These are phyloP conservation scores for Torulaspora indica DNA, from an alignment of 805 yeast genomes.

Conservation along the genomic window DNA sequence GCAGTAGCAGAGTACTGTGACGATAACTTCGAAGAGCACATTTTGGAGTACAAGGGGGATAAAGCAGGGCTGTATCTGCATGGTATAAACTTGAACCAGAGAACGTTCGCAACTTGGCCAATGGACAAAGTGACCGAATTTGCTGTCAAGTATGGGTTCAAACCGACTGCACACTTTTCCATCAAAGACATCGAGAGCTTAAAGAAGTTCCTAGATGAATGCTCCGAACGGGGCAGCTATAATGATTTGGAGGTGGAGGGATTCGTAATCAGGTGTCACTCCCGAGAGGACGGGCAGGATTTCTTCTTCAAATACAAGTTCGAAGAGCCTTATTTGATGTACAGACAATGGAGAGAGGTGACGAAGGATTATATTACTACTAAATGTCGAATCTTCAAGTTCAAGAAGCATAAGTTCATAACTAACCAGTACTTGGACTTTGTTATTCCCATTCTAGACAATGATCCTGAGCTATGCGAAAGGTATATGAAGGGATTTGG, in stretches of 20 bases:
- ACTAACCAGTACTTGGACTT: constrained; percentile 67
- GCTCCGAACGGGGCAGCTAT: constrained; percentile 65
- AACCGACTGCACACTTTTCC: constrained; percentile 45
- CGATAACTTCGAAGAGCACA: constrained; percentile 90
- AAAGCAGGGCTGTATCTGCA: constrained; percentile 82
- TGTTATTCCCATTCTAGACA: constrained; percentile 50
- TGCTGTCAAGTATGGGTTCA: constrained; percentile 68
- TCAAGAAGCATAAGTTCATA: constrained; percentile 52
- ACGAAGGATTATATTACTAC: constrained; percentile 53
- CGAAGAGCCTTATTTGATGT: constrained; percentile 90
- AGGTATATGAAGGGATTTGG: constrained; percentile 58
- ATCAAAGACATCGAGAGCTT: constrained; percentile 41
- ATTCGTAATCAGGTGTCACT: constrained; percentile 73
- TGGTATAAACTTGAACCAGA: constrained; percentile 72
- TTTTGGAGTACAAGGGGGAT: constrained; percentile 62
- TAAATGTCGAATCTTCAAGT: constrained; percentile 37
- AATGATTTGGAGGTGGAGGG: constrained; percentile 81
- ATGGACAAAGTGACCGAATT: constrained; percentile 56
- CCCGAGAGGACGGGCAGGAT: constrained; percentile 13
- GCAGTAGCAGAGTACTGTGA: constrained; percentile 94
- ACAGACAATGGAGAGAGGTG: constrained; percentile 85
- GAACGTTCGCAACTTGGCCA: constrained; percentile 59
- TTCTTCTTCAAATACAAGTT: constrained; percentile 88
- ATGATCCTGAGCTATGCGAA: constrained; percentile 44
- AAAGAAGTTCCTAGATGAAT: constrained; percentile 48